Base-by-base conservation (phyloP, 2,329 filamentous ascomycete species). In the Cladorrhinum sp. region DNA sequence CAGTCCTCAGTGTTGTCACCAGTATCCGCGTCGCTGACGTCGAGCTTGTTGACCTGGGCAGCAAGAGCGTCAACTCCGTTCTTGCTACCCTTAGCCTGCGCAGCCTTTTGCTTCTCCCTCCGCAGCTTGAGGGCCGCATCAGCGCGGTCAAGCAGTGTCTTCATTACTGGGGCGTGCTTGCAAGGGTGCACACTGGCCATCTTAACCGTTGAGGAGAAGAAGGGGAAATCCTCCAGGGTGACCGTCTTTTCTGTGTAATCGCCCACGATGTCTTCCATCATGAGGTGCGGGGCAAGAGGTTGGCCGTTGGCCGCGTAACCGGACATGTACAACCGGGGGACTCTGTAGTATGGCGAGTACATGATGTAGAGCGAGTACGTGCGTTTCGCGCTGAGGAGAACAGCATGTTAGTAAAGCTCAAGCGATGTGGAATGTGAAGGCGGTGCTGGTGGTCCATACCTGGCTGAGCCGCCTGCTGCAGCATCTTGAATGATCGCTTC, bases 321-420 rank as follows among this genome's bases (percentile, higher is more conserved):
- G 0, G 92, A 96, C 53, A 99, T 86, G 76, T 97, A 99, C 70
- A 98, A 86, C 33, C 95, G 91, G 0, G 95, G 95, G 3, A 95
- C 98, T 68, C 92, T 90, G 78, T 98, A 99, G 80, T 96, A 97
- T 39, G 93, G 90, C 3, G 93, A 91, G 79, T 99, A 99, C 77
- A 92, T 95, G 72, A 99, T 98, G 82, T 99, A 99, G 67, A 99
- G 88, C 50, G 90, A 96, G 76, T 99, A 99, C n/a, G 91, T 96
- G 68, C 95, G 90, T 56, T 91, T 84, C 58, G 90, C 88, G 60
- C 91, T 96, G 66, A 2, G n/a, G 24, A 42, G 9, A 57, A 21
- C 18, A 7, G 49, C 10, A 39, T 46, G 36, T 60, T 30, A 64
- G 58, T 54, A 61, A 55, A 21, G 58, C n/a, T n/a, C 21, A 12